Evolutionary conservation across 306 rosid genomes (phyloP), one percentile per base, ranked within the genome.

Genomic region (Arachis stenosperma): DNA sequence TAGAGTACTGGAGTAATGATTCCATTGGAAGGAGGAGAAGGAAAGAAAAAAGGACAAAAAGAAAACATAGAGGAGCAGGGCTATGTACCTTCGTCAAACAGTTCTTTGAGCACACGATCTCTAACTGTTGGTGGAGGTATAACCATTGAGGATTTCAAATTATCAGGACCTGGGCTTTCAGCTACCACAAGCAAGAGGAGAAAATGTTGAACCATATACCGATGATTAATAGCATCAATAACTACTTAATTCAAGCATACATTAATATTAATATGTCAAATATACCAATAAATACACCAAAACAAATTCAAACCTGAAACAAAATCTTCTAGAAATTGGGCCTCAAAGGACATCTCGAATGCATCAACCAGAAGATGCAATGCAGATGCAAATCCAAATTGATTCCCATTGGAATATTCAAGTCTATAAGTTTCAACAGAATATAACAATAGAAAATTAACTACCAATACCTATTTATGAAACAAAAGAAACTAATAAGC

Each of bases 301-400:
- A 70, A 75, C 57, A n/a, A 60, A 75, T 75, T 69, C 83, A 36
- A 75, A 89, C 97, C 92, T 87, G 97, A 89, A 69, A 87, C 89
- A 79, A 89, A 91, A 82, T 91, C 92, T 81, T 89, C 91, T 80
- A 89, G 71, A 82, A 91, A 87, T 55, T 83, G 89, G 76, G 92
- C 97, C 68, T 82, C 75, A 44, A 91, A 89, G 14, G 97, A 87
- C 87, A 73, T 81, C 70, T 82, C 64, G 79, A 87, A 79, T 57
- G 92, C 84, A 63, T 87, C 91, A 75, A 86, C 77, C 67, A 89
- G 80, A 79, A 79, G 85, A 65, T 62, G 61, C 84, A 91, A 75
- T 79, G 77, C 91, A 57, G 96, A 84, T 58, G 96, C 65, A 83
- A 91, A 91, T 67, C 96, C 96, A 85, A 82, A 74, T 79, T 61